Percentiles rank a stretch among this genome's conserved stretches.
phyloP scores from a whole-genome alignment of 2,329 filamentous ascomycete species.

The Chaetomium sp. region DNA sequence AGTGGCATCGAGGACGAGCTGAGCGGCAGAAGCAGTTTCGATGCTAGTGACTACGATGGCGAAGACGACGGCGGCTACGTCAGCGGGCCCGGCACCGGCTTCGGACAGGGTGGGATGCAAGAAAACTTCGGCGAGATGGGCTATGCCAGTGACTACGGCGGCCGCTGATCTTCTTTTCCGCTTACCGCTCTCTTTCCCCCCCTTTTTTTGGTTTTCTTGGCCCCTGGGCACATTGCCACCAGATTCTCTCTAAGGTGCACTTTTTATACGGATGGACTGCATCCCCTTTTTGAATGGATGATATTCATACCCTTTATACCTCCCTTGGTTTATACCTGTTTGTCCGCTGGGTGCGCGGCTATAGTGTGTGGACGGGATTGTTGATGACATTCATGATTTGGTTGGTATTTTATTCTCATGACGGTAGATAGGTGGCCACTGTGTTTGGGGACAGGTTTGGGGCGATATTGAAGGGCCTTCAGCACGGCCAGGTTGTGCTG shows the following conservation, averaged over 20 bases:
- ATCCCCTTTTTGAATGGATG: not conserved
- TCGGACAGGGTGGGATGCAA: conserved; percentile 57
- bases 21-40: conserved; percentile 80
- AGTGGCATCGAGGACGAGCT: conserved; percentile 74
- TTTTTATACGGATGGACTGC: conserved; percentile 2
- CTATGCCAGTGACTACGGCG: conserved; percentile 57
- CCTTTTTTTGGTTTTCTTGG: conserved; percentile 12
- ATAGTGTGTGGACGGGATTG: not conserved
- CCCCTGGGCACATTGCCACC: not conserved
- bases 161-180: conserved; percentile 37
- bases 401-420: conserved; percentile 10
- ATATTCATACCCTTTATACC: conserved; percentile 9
- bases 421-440: conserved; percentile 10
- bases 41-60: conserved; percentile 76
- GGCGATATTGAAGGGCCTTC: not conserved
- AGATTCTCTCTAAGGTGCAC: conserved; percentile 12
- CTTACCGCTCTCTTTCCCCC: conserved; percentile 15
- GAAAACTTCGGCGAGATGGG: conserved; percentile 59
- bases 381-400: conserved; percentile 23
- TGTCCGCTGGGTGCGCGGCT: not conserved
- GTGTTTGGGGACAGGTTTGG: not conserved
- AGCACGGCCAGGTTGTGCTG: conserved; percentile 1
- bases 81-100: conserved; percentile 63
- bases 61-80: conserved; percentile 71
- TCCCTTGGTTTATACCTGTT: conserved; percentile 12